Base-by-base conservation (phyloP, 1,284 basidiomycete species). In the Cutaneotrichosporon arboriforme region DNA sequence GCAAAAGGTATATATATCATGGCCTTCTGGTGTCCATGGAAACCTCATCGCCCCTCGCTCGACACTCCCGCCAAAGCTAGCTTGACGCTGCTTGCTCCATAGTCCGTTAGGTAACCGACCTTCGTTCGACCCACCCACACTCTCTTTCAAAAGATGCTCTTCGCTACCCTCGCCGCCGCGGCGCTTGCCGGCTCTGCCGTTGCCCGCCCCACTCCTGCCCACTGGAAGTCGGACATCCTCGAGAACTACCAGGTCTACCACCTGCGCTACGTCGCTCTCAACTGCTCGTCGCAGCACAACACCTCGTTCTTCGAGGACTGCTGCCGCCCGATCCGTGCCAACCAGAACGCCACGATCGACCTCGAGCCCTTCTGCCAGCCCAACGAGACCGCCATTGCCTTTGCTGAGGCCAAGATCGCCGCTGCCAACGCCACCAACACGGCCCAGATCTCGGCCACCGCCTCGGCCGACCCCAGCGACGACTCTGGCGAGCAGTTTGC, bases 211-310 rank as follows among this genome's bases (percentile, higher is more conserved):
- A 31, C 61, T 39, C n/a, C n/a, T n/a, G n/a, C n/a, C n/a, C 47
- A 50, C 46, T 73, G 66, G 62, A 60, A 65, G 42, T 51, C 58
- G 59, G 61, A 60, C 37, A 69, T 72, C 61, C 64, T 74, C 44
- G 75, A 80, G 81, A 73, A 78, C 36, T 88, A 88, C 74, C 63
- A 74, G 42, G 64, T 58, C 37, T 89, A 88, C 76, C 84, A 87
- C 76, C 65, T 72, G 40, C 81, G 87, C 51, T 85, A 84, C 77
- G 61, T 81, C 48, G 78, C 79, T 34, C 68, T 87, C 58, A 76
- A 74, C 49, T 77, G 75, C 66, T 67, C 81, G 55, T 64, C 65
- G 55, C 72, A 87, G 75, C 85, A 88, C 74, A 76, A 79, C 69
- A 81, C 81, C n/a, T 42, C 72, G 20, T 68, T 69, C 68, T 89